Base-by-base conservation (phyloP, 2,329 filamentous ascomycete genomes). In the Orbilia quercus region DNA sequence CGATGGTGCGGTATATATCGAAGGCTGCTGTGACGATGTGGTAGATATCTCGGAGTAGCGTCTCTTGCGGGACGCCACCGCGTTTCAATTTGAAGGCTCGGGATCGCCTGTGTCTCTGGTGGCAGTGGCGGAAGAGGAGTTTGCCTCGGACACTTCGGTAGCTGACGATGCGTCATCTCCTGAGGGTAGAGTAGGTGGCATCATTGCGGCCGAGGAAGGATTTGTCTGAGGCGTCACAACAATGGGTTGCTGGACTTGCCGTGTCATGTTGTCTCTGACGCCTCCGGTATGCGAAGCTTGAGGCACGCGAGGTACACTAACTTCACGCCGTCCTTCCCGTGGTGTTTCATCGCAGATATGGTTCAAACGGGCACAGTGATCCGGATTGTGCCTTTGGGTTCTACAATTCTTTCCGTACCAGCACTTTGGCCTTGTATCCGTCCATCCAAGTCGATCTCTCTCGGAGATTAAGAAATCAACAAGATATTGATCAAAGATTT, bases 1-100 rank as follows among this genome's bases (percentile, higher is more conserved):
- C 40, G 53, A 73, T 18, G 60, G 54, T 55, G 60, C 62, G 20
- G 31, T 36, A 60, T 73, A 62, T 47, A 55, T 55, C 12, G 60
- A 62, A 11, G 48, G 34, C 34, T 48, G 23, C 20, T 65, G 69
- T 34, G 69, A 62, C 40, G 47, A 65, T 28, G 48, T 38, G n/a
- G 60, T 55, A 50, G 53, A 64, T 59, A 73, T 66, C 22, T 73
- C 60, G 11, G 69, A 73, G 69, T 73, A 73, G 60, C 69, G 60
- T 36, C 69, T 73, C 60, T 73, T 73, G 12, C 60, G 69, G 51
- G 69, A 73, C 54, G 60, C 69, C 34, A 38, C 69, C 60, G 38
- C 69, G 69, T 34, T 73, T 73, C 69, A 73, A 73, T 66, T 60
- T 16, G 69, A 66, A 66, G 54, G 40, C 12, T 58, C 60, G 3